phyloP scores from a whole-genome alignment of 306 rosid species.

The Rosa rugosa region DNA sequence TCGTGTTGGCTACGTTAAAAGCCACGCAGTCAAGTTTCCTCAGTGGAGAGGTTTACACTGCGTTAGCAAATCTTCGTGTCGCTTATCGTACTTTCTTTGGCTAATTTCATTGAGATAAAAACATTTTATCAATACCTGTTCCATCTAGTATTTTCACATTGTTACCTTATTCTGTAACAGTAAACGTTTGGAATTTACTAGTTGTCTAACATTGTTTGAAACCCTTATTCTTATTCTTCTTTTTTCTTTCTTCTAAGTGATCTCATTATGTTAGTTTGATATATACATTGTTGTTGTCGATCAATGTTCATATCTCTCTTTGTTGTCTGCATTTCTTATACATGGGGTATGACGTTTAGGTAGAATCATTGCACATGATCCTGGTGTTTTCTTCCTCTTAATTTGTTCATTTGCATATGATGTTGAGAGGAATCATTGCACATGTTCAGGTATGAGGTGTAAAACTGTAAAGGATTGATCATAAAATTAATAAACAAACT shows the following conservation, averaged over 20 bases:
- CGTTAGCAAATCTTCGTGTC: too few relatives aligned
- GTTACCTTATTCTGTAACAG: neutral
- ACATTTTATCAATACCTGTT: too few relatives aligned
- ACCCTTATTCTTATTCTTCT: neutral
- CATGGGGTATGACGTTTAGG: neutral
- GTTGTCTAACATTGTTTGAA: neutral
- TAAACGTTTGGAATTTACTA: neutral
- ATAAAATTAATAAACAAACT: conserved; percentile 5
- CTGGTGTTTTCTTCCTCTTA: neutral
- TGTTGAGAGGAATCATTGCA: conserved; percentile 2
- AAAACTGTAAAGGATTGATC: conserved; percentile 20
- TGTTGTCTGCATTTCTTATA: neutral
- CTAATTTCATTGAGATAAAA: too few relatives aligned
- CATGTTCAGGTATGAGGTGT: conserved; percentile 10
- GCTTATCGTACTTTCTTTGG: too few relatives aligned
- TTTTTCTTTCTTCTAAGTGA: neutral
- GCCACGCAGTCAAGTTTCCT: too few relatives aligned
- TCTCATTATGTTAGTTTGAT: neutral
- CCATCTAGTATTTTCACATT: too few relatives aligned
- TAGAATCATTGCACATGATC: conserved; percentile 27
- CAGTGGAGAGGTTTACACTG: too few relatives aligned
- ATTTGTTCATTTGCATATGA: conserved; percentile 1
- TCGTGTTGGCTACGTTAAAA: too few relatives aligned
- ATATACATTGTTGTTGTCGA: neutral
- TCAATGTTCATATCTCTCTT: neutral